Percentiles rank a stretch among this genome's conserved stretches.
phyloP scores from a whole-genome alignment of 768 basidiomycete species.

The Plicaturopsis crispa region DNA sequence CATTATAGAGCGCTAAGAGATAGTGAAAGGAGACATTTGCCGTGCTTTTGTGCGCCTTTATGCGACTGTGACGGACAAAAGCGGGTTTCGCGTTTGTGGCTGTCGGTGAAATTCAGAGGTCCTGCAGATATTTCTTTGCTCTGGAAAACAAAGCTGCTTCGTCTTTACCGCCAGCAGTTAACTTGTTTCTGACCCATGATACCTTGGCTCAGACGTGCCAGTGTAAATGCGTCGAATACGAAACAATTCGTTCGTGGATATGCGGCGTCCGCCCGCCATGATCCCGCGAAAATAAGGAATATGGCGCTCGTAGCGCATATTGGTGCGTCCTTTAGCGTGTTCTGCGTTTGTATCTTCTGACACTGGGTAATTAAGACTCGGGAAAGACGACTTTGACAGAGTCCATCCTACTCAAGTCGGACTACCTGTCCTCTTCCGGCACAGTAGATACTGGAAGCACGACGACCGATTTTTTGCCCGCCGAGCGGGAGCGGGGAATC shows the following conservation, averaged over 20 bases:
- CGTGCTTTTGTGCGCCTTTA: too few species aligned
- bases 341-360: constrained; percentile 5
- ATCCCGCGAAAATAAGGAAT: constrained; percentile 49
- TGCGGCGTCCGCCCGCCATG: constrained; percentile 18
- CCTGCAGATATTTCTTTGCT: too few species aligned
- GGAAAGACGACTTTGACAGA: constrained; percentile 88
- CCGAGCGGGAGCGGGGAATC: constrained; percentile 85
- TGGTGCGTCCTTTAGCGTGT: constrained; percentile 37
- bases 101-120: too few species aligned
- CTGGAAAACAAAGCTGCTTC: too few species aligned
- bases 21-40: too few species aligned
- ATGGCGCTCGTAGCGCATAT: constrained; percentile 89
- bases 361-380: constrained; percentile 47
- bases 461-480: constrained; percentile 84
- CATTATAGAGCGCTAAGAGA: constrained; percentile 20
- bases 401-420: constrained; percentile 72
- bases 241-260: too few species aligned
- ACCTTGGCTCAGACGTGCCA: too few species aligned
- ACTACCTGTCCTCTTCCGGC: constrained; percentile 65
- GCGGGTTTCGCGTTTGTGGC: too few species aligned
- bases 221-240: too few species aligned
- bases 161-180: too few species aligned
- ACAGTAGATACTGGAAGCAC: constrained; percentile 89
- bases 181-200: too few species aligned
- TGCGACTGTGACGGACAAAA: too few species aligned